Percentiles rank a stretch among this genome's conserved stretches.
phyloP scores from a whole-genome alignment of 139 green algal species.

The Chlorella sp. region DNA sequence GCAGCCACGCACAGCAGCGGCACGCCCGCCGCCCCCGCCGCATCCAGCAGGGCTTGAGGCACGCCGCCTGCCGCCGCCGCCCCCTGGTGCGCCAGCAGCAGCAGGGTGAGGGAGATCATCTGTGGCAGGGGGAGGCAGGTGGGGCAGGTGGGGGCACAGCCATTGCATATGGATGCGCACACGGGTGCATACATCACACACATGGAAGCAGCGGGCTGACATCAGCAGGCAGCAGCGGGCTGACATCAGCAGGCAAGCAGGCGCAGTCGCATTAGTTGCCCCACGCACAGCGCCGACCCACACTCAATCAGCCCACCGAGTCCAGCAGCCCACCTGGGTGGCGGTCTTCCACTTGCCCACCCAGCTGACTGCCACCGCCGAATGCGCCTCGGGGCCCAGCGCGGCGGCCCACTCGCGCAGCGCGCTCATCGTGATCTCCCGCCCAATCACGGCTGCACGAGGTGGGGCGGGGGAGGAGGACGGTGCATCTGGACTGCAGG shows the following conservation, averaged over 20 bases:
- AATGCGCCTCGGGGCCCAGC: conserved; percentile 70
- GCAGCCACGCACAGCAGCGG: conserved; percentile 73
- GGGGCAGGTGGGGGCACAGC: no score
- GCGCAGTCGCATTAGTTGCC: no score
- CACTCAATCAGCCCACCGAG: no score
- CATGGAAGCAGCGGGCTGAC: no score
- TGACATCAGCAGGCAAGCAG: no score
- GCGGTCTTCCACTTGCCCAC: conserved; percentile 93
- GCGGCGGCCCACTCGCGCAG: conserved; percentile 91
- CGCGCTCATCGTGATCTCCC: conserved; percentile 93
- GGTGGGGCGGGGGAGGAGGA: not conserved
- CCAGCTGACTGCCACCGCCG: conserved; percentile 81
- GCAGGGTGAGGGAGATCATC: conserved; percentile 68
- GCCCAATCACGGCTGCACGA: conserved; percentile 79
- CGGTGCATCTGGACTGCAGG: not conserved
- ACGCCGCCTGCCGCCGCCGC: conserved; percentile 1
- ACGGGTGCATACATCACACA: no score
- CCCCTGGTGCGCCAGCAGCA: conserved; percentile 62
- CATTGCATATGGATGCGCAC: no score
- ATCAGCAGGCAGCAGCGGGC: no score
- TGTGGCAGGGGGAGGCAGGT: conserved; percentile 37
- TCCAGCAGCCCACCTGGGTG: conserved; percentile 41
- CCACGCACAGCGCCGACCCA: no score
- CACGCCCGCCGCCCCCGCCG: conserved; percentile 47
- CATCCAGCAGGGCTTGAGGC: conserved; percentile 1